Conservation (phyloP, 1,139 yeast species). For the Waltiozyma sp. region DNA sequence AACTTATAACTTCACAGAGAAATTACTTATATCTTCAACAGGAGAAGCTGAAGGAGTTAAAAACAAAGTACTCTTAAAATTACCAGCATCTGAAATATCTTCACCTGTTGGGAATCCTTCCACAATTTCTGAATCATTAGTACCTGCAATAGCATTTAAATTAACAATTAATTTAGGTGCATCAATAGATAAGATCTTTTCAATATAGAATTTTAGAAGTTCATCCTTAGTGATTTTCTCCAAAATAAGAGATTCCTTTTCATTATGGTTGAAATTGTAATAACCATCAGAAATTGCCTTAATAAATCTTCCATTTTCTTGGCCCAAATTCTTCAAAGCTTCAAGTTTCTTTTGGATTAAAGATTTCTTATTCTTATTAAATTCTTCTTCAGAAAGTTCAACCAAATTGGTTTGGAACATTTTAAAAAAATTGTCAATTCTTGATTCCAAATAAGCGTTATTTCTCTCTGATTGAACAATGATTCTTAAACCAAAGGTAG, state of each 20-base stretch:
- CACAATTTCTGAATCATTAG: slow-evolving; percentile 15
- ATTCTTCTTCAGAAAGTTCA: slow-evolving; percentile 48
- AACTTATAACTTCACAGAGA: slow-evolving; percentile 5
- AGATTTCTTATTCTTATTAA: slow-evolving; percentile 57
- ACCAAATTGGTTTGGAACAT: slow-evolving; percentile 24
- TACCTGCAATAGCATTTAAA: slow-evolving; percentile 48
- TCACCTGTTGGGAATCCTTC: slow-evolving; percentile 26
- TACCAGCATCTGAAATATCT: slow-evolving; percentile 26
- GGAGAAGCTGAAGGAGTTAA: slow-evolving; percentile 36
- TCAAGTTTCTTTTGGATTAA: slow-evolving; percentile 55
- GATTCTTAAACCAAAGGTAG: slow-evolving; percentile 69
- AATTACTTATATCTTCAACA: slow-evolving; percentile 14
- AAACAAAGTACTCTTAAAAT: slow-evolving; percentile 31
- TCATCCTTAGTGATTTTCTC: slow-evolving; percentile 44
- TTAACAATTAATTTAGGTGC: slow-evolving; percentile 47
- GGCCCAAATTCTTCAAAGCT: slow-evolving; percentile 65
- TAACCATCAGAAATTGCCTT: slow-evolving; percentile 60
- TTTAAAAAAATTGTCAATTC: slow-evolving; percentile 59
- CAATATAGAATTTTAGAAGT: slow-evolving; percentile 42
- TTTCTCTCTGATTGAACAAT: slow-evolving; percentile 79
- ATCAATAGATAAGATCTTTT: slow-evolving; percentile 30
- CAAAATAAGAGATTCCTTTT: slow-evolving; percentile 46
- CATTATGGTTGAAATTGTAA: slow-evolving; percentile 58
- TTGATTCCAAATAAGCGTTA: slow-evolving; percentile 59
- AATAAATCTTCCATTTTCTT: slow-evolving; percentile 63